phyloP scores from a whole-genome alignment of 169 alveolate genomes.

The Eimeria praecox region DNA sequence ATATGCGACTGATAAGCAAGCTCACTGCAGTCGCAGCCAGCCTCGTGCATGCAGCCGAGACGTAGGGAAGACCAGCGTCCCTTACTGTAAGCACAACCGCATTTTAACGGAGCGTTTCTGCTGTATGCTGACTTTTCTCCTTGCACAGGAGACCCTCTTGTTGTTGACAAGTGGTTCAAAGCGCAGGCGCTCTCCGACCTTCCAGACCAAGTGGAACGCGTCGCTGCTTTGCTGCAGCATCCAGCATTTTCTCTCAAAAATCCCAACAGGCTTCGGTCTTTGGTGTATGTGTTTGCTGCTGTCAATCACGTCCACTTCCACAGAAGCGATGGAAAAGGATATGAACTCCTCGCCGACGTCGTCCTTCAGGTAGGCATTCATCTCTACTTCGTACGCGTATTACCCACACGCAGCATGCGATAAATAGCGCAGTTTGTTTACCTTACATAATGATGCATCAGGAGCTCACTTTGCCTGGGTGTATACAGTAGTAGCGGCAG shows the following conservation, averaged over 20 bases:
- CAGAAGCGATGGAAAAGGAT: slow-evolving; percentile 79
- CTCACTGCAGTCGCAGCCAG: neutral
- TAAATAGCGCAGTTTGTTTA: too few species aligned
- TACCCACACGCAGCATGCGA: too few species aligned
- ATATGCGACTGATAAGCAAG: neutral
- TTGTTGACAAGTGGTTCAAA: slow-evolving; percentile 80
- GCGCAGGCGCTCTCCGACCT: slow-evolving; percentile 82
- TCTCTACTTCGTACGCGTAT: neutral
- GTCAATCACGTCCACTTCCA: slow-evolving; percentile 68
- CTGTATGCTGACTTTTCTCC: neutral
- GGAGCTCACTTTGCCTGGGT: too few species aligned
- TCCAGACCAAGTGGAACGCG: slow-evolving; percentile 78
- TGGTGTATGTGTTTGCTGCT: slow-evolving; percentile 35
- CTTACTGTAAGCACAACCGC: neutral
- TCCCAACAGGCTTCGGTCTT: slow-evolving; percentile 81
- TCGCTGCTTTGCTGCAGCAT: slow-evolving; percentile 68
- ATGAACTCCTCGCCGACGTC: slow-evolving; percentile 77
- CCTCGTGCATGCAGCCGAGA: neutral
- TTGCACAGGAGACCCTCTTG: slow-evolving; percentile 74
- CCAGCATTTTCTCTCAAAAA: slow-evolving; percentile 76
- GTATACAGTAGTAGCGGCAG: neutral
- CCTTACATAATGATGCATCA: too few species aligned
- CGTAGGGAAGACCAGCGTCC: neutral
- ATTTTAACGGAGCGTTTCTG: neutral
- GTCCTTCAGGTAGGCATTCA: slow-evolving; percentile 35